Conservation (phyloP, 495 filamentous ascomycete genomes). For the Penicillium roqueforti region DNA sequence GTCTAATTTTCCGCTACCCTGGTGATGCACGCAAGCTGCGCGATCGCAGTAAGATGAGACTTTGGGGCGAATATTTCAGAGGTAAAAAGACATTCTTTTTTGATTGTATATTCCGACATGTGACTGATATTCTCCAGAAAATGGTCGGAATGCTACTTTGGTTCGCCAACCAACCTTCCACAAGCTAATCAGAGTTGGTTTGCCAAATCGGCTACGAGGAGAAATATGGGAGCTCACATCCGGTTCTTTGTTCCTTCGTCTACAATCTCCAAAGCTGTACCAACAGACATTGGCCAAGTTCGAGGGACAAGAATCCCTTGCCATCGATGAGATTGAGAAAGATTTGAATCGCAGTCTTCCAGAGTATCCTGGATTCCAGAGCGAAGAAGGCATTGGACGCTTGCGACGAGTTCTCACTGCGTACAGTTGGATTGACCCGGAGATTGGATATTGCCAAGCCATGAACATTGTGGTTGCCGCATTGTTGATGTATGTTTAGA, state of each 20-base stretch:
- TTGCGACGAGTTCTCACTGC: slow-evolving; percentile 87
- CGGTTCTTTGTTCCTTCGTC: slow-evolving; percentile 79
- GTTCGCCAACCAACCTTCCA: slow-evolving; percentile 96
- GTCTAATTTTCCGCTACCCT: slow-evolving; percentile 90
- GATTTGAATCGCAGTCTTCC: slow-evolving; percentile 93
- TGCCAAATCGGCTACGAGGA: slow-evolving; percentile 88
- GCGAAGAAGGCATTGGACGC: slow-evolving; percentile 88
- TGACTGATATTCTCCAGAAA: slow-evolving; percentile 52
- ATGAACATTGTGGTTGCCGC: slow-evolving; percentile 99
- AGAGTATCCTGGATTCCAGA: slow-evolving; percentile 96
- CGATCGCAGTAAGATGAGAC: slow-evolving; percentile 92
- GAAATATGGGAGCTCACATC: slow-evolving; percentile 96
- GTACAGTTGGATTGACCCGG: slow-evolving; percentile 92
- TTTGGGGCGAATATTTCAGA: slow-evolving; percentile 94
- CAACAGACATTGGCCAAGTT: slow-evolving; percentile 78
- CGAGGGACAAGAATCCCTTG: slow-evolving; percentile 77
- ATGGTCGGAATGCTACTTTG: slow-evolving; percentile 87
- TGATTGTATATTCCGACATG: not conserved
- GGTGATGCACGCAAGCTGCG: slow-evolving; percentile 93
- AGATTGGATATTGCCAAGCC: slow-evolving; percentile 96
- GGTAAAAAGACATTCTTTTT: slow-evolving; percentile 36
- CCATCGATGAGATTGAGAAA: slow-evolving; percentile 98
- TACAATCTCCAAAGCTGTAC: slow-evolving; percentile 81
- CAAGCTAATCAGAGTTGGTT: slow-evolving; percentile 90
- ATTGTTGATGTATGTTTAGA: slow-evolving; percentile 65